phyloP scores from a whole-genome alignment of 345 rosid species.

The Laguncularia racemosa region DNA sequence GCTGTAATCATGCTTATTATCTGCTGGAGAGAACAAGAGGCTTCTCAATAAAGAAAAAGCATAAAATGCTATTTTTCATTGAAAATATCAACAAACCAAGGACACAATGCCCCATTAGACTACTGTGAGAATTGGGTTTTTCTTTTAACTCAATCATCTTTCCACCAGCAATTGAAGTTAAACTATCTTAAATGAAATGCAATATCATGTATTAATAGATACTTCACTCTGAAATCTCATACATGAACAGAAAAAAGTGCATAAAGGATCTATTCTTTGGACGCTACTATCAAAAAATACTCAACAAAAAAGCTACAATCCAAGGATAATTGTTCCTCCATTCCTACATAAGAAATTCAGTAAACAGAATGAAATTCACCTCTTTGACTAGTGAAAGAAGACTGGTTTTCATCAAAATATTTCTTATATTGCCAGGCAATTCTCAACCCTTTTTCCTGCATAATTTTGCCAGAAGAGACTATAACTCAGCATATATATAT shows the following conservation, averaged over 20 bases:
- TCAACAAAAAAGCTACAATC: no score
- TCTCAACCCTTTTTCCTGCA: slow-evolving; percentile 68
- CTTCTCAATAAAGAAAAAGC: not conserved
- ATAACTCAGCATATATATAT: slow-evolving; percentile 2
- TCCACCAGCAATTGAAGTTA: no score
- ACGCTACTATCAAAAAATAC: no score
- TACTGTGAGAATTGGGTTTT: no score
- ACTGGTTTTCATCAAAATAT: slow-evolving; percentile 69
- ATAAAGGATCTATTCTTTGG: no score
- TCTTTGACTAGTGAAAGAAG: slow-evolving; percentile 19
- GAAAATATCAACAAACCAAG: not conserved
- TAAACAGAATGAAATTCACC: slow-evolving; percentile 17
- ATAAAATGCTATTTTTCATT: no score
- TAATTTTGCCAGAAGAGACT: not conserved
- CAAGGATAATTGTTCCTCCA: no score
- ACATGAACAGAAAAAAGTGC: no score
- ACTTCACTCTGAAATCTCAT: no score
- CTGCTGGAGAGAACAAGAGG: slow-evolving; percentile 28
- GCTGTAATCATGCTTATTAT: slow-evolving; percentile 52
- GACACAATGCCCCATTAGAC: not conserved
- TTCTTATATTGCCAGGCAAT: slow-evolving; percentile 93
- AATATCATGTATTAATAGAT: no score
- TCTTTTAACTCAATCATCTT: no score
- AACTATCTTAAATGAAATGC: no score
- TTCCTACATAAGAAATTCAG: not conserved